Percentiles rank a stretch among this genome's conserved stretches.
These are phyloP conservation scores for Lactarius tabidus DNA, from an alignment of 768 basidiomycete species.

Conservation along the genomic window DNA sequence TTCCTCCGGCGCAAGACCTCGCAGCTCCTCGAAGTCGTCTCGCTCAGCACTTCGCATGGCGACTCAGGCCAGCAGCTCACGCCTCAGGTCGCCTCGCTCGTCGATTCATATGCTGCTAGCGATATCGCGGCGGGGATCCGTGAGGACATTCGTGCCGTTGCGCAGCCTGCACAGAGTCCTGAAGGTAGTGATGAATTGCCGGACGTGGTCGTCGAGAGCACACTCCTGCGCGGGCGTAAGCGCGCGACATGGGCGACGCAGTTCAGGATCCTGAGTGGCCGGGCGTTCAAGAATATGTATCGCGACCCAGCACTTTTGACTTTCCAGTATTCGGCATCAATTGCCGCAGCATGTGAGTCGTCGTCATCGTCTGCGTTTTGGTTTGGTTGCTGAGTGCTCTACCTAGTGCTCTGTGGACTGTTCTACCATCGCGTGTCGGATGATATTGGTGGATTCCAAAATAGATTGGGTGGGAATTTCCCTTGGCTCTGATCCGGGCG, in stretches of 20 bases:
- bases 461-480: constrained; percentile 63
- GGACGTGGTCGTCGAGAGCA: constrained; percentile 66
- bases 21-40: constrained; percentile 60
- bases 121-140: constrained; percentile 58
- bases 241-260: constrained; percentile 87
- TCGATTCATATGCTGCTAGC: constrained; percentile 66
- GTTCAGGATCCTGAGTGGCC: constrained; percentile 89
- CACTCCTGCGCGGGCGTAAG: constrained; percentile 63
- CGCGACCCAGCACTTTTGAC: constrained; percentile 88
- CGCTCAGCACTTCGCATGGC: constrained; percentile 32
- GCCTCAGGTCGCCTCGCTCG: constrained; percentile 64
- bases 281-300: constrained; percentile 98
- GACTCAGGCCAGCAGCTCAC: constrained; percentile 38
- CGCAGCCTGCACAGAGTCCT: constrained; percentile 30
- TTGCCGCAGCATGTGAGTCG: constrained; percentile 75
- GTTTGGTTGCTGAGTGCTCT: constrained; percentile 8
- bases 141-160: constrained; percentile 53
- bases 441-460: constrained; percentile 97
- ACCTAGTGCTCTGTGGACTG: constrained; percentile 80
- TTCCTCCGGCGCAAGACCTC: constrained; percentile 72
- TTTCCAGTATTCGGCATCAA: constrained; percentile 84
- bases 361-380: constrained; percentile 6
- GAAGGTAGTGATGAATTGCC: constrained; percentile 46
- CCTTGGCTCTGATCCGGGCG: not conserved
- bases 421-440: constrained; percentile 89